phyloP scores from a whole-genome alignment of 2,329 filamentous ascomycete species.

The Calcarisporium arbuscula region DNA sequence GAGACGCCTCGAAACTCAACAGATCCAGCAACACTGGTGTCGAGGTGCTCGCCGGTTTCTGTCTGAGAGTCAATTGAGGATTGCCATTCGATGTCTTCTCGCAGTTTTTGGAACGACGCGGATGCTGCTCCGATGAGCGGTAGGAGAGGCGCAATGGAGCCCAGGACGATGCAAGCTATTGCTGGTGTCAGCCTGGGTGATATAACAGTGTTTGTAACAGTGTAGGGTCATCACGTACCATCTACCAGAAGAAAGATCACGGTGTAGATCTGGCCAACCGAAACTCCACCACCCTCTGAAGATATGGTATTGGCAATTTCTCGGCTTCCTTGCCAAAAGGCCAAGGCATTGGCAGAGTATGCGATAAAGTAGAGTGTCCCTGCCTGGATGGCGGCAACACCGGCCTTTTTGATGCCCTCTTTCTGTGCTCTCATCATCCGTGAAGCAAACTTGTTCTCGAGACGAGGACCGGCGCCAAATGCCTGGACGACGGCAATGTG shows the following conservation, averaged over 20 bases:
- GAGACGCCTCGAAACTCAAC: slow-evolving; percentile 35
- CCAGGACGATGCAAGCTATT: slow-evolving; percentile 52
- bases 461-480: slow-evolving; percentile 51
- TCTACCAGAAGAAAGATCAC: slow-evolving; percentile 60
- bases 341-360: slow-evolving; percentile 59
- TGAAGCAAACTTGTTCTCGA: slow-evolving; percentile 53
- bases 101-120: slow-evolving; percentile 51
- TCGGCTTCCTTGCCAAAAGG: slow-evolving; percentile 61
- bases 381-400: slow-evolving; percentile 49
- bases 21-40: slow-evolving; percentile 29
- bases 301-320: slow-evolving; percentile 36
- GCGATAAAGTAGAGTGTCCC: slow-evolving; percentile 62
- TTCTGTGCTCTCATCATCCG: slow-evolving; percentile 43
- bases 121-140: slow-evolving; percentile 54
- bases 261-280: slow-evolving; percentile 49
- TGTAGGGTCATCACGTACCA: slow-evolving; percentile 26
- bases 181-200: too few species aligned
- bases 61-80: slow-evolving; percentile 38
- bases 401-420: slow-evolving; percentile 52
- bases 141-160: slow-evolving; percentile 56
- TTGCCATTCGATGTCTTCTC: slow-evolving; percentile 48
- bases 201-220: slow-evolving; percentile 15
- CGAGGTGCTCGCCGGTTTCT: slow-evolving; percentile 34
- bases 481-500: slow-evolving; percentile 58
- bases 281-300: slow-evolving; percentile 24